Percentiles rank a stretch among this genome's conserved stretches.
Evolutionary conservation across 108 stramenopile species (phyloP).

Genomic region (Nitzschia putrida): DNA sequence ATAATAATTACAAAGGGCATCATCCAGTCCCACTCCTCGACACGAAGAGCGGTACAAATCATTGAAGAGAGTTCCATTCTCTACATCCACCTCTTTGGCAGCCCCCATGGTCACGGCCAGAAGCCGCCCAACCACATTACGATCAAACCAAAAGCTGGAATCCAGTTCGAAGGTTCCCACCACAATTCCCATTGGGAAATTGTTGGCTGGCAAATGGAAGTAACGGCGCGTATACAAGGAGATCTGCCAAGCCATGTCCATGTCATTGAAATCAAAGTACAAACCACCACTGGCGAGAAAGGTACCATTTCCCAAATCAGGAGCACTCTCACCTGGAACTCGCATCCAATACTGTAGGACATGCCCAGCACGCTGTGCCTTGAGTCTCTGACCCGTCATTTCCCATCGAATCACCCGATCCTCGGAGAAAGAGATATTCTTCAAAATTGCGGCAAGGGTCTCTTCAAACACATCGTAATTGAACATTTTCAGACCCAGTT

Average conservation of each 20-base stretch:
- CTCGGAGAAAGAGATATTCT: constrained; percentile 19
- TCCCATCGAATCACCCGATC: constrained; percentile 29
- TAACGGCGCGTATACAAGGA: constrained; percentile 21
- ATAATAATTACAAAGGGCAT: constrained; percentile 14
- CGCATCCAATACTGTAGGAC: constrained; percentile 27
- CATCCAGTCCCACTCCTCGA: constrained; percentile 3
- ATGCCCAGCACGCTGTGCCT: constrained; percentile 14
- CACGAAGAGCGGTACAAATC: constrained; percentile 7
- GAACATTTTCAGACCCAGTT: constrained; percentile 15
- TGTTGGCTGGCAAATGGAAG: neutral
- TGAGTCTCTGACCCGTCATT: neutral
- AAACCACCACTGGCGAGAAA: constrained; percentile 17
- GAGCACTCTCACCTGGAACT: constrained; percentile 15
- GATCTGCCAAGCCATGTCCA: constrained; percentile 25
- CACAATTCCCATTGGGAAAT: constrained; percentile 30
- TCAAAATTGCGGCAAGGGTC: constrained; percentile 10
- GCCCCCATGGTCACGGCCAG: constrained; percentile 36
- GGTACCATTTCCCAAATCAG: neutral
- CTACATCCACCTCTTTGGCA: constrained; percentile 15
- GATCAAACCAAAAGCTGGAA: constrained; percentile 31
- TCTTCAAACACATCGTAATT: constrained; percentile 28
- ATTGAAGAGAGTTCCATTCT: constrained; percentile 9
- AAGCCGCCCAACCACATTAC: constrained; percentile 36
- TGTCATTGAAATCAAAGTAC: constrained; percentile 26
- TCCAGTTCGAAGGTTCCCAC: constrained; percentile 45